Evolutionary conservation across 2,329 filamentous ascomycete genomes (phyloP), one percentile per base, ranked within the genome.

Genomic region (Lizonia empirigonia): DNA sequence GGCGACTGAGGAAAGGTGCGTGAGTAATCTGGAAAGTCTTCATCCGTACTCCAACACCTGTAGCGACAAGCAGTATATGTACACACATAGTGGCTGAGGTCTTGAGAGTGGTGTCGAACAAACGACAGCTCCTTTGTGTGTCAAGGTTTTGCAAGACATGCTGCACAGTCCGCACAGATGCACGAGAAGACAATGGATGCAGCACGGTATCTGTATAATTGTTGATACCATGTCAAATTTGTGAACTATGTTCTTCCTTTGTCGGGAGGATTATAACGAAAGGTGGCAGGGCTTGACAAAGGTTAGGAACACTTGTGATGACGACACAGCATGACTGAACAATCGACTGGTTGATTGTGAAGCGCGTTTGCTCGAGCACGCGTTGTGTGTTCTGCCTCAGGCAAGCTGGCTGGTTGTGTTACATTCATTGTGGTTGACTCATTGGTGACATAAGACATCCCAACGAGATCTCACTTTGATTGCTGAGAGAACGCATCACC

Each of bases 71-170:
- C 30, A 13, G 23, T 35, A 41, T 42, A 49, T 49, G 32, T 22
- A 24, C n/a, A 36, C 12, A 36, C 2, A 16, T 6, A 19, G 32
- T 32, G 32, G 32, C 38, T 36, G 38, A 24, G 20, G 37, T 6
- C 7, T 36, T 41, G 37, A 30, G 32, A 15, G 22, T 30, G 32
- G 30, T 49, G 32, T 42, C 32, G 7, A 49, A 33, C 45, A 49
- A 49, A 49, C 45, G 33, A 27, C 32, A 48, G 7, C 10, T n/a
- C 37, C 32, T 26, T 6, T 42, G 38, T 13, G 32, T 49, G 19
- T 23, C 38, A 36, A 27, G 19, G 27, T 16, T 9, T 32, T 27
- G 15, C 6, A n/a, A 19, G 26, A 32, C 19, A 22, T n/a, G 7
- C 8, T 18, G 5, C 15, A 20, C 5, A 2, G 15, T 34, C 9